Evolutionary conservation across 345 rosid species (phyloP), one percentile per base, ranked within the genome.

Genomic region (Lepidium africanum): DNA sequence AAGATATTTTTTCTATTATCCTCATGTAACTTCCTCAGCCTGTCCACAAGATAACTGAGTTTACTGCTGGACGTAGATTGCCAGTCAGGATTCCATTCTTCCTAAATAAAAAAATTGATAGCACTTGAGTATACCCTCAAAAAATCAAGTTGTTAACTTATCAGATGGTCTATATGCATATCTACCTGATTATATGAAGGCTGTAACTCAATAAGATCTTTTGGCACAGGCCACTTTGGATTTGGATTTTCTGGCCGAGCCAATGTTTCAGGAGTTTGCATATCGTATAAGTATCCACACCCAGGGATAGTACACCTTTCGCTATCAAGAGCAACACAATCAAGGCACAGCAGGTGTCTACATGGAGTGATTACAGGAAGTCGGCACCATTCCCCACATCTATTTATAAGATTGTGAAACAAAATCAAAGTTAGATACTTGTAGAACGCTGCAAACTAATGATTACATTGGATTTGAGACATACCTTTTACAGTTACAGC

Each of bases 81-180:
- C 99, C 99, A 94, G 81, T 91, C 99, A 19, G 99, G 91, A 82
- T 91, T 67, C 99, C 99, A 94, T 69, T 85, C 84, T 79, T 94
- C 99, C 99, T 94, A 82, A 57, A 70, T 57, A 38, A 76, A 53
- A 72, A 73, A 16, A 63, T 10, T 8, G 46, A 74, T 15, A 50
- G 63, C 43, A 64, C 51, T 62, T 36, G 45, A 47, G 66, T 15
- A 65, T 12, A 59, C 67, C 30, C 9, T 15, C 63, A 23, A 45
- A 11, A 53, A 21, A 65, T 40, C 35, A 60, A 50, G 14, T 60
- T 10, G 8, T 32, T 47, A 70, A 37, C 48, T 38, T 38, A 47
- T 7, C 53, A 63, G 58, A 54, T 61, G 39, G 48, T 50, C 55
- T 46, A 54, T 71, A 42, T 12, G 3, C 69, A 53, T 51, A 50